phyloP scores from a whole-genome alignment of 2,329 filamentous ascomycete genomes.

The Penicillium sp. region DNA sequence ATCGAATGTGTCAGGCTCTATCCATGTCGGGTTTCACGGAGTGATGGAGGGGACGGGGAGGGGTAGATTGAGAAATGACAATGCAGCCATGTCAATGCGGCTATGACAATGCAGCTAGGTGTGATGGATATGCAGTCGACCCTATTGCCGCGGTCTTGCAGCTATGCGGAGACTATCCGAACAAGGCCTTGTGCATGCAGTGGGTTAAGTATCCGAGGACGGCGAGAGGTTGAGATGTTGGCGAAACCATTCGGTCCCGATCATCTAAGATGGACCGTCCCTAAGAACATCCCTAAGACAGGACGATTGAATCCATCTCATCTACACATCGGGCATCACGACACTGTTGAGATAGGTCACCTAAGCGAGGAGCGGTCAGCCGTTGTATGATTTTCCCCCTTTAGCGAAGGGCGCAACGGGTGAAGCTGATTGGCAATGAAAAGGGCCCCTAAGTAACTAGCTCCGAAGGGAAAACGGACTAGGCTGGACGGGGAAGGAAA shows the following conservation, averaged over 20 bases:
- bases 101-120: conserved; percentile 11
- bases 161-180: neutral
- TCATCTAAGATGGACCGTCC: too few relatives aligned
- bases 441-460: conserved; percentile 17
- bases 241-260: too few relatives aligned
- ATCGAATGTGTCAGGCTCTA: neutral
- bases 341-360: conserved; percentile 66
- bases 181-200: neutral
- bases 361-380: conserved; percentile 42
- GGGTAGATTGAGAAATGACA: neutral
- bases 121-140: conserved; percentile 10
- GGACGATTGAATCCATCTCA: neutral
- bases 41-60: neutral
- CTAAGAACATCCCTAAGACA: neutral
- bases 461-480: conserved; percentile 22
- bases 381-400: neutral
- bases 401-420: neutral
- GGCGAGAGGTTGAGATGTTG: neutral
- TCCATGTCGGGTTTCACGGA: neutral
- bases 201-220: neutral
- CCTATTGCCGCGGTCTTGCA: neutral
- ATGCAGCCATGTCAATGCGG: too few relatives aligned
- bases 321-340: conserved; percentile 62
- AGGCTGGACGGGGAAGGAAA: conserved; percentile 5
- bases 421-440: conserved; percentile 15